Percentiles rank a stretch among this genome's conserved stretches.
These are phyloP conservation scores for Petunia axillaris DNA, from an alignment of 257 asterid species.

Conservation along the genomic window DNA sequence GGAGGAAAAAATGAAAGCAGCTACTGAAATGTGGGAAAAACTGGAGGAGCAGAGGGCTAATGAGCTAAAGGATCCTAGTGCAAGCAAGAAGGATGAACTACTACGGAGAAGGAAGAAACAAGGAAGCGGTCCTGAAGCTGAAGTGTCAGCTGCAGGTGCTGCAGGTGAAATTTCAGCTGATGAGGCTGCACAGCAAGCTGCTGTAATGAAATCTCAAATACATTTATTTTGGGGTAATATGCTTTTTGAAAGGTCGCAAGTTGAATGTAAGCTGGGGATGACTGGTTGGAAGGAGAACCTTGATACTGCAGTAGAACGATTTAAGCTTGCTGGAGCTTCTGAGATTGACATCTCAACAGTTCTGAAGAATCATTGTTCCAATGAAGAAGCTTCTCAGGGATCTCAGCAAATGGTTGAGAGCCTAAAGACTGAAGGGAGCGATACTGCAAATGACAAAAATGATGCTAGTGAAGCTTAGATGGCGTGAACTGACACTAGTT, in stretches of 20 bases:
- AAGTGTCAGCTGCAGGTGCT: slow-evolving; percentile 36
- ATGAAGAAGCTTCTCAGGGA: slow-evolving; percentile 49
- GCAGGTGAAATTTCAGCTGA: slow-evolving; percentile 60
- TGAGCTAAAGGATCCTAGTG: slow-evolving; percentile 59
- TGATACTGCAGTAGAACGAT: slow-evolving; percentile 72
- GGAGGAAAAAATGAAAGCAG: slow-evolving; percentile 78
- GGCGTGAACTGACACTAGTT: slow-evolving; percentile 1
- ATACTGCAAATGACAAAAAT: slow-evolving; percentile 22
- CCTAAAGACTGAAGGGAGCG: slow-evolving; percentile 23
- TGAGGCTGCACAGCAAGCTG: slow-evolving; percentile 84
- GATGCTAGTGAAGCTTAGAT: slow-evolving; percentile 15
- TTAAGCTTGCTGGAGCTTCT: slow-evolving; percentile 93
- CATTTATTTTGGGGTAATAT: slow-evolving; percentile 92
- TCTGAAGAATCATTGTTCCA: slow-evolving; percentile 75
- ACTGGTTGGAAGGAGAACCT: slow-evolving; percentile 79
- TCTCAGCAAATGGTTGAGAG: slow-evolving; percentile 42
- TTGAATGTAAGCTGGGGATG: slow-evolving; percentile 68
- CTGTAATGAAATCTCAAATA: slow-evolving; percentile 87
- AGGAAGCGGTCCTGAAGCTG: slow-evolving; percentile 54
- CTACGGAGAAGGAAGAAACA: slow-evolving; percentile 62
- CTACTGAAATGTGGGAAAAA: slow-evolving; percentile 93
- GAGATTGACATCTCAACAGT: slow-evolving; percentile 77
- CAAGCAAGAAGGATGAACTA: slow-evolving; percentile 66
- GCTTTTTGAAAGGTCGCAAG: slow-evolving; percentile 87
- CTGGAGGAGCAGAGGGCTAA: slow-evolving; percentile 81